Evolutionary conservation across 2,329 filamentous ascomycete species (phyloP).

Genomic region (Diplodia intermedia): DNA sequence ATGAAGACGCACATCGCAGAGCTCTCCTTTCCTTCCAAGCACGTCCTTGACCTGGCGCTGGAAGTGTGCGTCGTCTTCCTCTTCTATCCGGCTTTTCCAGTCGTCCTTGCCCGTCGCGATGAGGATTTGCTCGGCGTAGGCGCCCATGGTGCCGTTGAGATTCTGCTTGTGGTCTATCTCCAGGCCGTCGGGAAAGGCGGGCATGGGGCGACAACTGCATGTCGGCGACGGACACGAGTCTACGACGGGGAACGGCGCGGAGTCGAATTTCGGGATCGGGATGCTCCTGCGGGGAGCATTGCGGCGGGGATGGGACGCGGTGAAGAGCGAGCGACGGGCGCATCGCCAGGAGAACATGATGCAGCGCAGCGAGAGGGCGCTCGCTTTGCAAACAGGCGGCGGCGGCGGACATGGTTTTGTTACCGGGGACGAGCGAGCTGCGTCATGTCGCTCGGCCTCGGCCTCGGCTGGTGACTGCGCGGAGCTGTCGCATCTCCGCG

Average conservation of each 20-base stretch:
- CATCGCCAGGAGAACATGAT: conserved; percentile 25
- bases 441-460: conserved; percentile 24
- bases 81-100: conserved; percentile 84
- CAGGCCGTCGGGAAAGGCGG: conserved; percentile 58
- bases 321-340: conserved; percentile 25
- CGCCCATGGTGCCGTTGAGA: conserved; percentile 77
- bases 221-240: conserved; percentile 74
- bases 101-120: conserved; percentile 81
- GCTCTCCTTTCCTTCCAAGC: conserved; percentile 52
- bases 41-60: conserved; percentile 72
- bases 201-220: conserved; percentile 74
- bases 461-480: neutral
- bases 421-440: conserved; percentile 6
- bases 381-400: neutral
- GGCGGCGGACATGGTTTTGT: conserved; percentile 13
- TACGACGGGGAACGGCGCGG: conserved; percentile 53
- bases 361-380: conserved; percentile 12
- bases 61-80: conserved; percentile 63
- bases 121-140: conserved; percentile 82
- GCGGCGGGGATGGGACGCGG: conserved; percentile 22
- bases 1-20: conserved; percentile 53
- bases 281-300: conserved; percentile 17
- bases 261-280: conserved; percentile 36
- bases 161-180: conserved; percentile 75
- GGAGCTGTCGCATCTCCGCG: conserved; percentile 3